Evolutionary conservation across 2,329 filamentous ascomycete species (phyloP).

Genomic region (Sordariomycetes sp.): DNA sequence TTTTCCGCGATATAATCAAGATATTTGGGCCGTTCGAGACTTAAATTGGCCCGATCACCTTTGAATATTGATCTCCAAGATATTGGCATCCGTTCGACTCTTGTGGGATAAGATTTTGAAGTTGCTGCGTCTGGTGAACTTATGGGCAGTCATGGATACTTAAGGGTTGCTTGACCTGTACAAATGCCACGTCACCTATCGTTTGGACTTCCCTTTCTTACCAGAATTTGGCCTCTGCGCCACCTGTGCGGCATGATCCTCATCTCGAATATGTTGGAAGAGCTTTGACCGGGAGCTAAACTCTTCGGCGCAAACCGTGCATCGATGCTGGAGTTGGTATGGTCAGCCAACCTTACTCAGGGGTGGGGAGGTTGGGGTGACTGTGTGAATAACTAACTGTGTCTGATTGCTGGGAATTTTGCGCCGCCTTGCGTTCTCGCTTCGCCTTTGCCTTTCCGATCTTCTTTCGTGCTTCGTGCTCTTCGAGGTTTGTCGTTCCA

Average conservation of each 20-base stretch:
- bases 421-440: slow-evolving; percentile 36
- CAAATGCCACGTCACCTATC: too few species aligned
- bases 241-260: slow-evolving; percentile 51
- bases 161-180: too few species aligned
- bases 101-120: too few species aligned
- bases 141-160: too few species aligned
- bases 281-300: slow-evolving; percentile 59
- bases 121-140: too few species aligned
- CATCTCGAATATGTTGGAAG: slow-evolving; percentile 62
- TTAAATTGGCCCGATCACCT: too few species aligned
- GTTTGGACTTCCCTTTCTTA: slow-evolving; percentile 9
- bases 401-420: slow-evolving; percentile 20
- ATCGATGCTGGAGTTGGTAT: slow-evolving; percentile 23
- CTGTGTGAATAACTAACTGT: slow-evolving; percentile 19
- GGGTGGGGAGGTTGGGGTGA: not conserved
- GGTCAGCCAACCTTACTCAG: not conserved
- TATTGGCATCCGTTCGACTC: too few species aligned
- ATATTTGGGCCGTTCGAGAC: too few species aligned
- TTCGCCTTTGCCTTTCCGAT: slow-evolving; percentile 42
- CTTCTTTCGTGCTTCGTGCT: too few species aligned
- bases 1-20: too few species aligned
- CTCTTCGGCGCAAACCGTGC: slow-evolving; percentile 31
- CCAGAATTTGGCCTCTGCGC: slow-evolving; percentile 1
- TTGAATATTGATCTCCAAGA: too few species aligned
- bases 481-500: too few species aligned